These are phyloP conservation scores for Cercospora sojina DNA, from an alignment of 2,329 filamentous ascomycete genomes.

Conservation along the genomic window DNA sequence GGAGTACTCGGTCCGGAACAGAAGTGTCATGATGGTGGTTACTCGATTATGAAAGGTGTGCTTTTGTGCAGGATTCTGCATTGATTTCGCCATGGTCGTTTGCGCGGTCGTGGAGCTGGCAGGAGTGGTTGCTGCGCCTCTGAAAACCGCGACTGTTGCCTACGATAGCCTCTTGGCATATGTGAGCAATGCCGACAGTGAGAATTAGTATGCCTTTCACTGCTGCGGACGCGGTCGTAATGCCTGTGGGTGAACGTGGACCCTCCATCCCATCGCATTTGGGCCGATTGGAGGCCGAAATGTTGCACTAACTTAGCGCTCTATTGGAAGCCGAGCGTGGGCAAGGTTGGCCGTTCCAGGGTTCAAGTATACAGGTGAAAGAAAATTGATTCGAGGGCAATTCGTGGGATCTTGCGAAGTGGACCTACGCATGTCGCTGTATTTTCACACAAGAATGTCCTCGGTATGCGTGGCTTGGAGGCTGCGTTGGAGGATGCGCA, in stretches of 20 bases:
- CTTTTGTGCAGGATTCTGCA: background rate
- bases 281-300: constrained; percentile 23
- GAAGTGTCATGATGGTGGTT: background rate
- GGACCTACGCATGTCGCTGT: background rate
- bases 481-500: background rate
- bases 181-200: background rate
- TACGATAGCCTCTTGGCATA: background rate
- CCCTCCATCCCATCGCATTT: constrained; percentile 15
- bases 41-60: background rate
- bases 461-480: background rate
- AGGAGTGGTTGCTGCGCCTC: background rate
- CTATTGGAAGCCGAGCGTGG: constrained; percentile 18
- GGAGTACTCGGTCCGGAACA: background rate
- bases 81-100: background rate
- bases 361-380: background rate
- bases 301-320: constrained; percentile 7
- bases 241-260: constrained; percentile 7
- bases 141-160: background rate
- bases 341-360: background rate
- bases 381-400: background rate
- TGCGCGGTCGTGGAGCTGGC: background rate
- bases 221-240: constrained; percentile 1
- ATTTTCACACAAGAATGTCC: background rate
- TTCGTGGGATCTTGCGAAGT: background rate
- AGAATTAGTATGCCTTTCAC: background rate